Base-by-base conservation (phyloP, 306 rosid species). In the Clitoria ternatea region DNA sequence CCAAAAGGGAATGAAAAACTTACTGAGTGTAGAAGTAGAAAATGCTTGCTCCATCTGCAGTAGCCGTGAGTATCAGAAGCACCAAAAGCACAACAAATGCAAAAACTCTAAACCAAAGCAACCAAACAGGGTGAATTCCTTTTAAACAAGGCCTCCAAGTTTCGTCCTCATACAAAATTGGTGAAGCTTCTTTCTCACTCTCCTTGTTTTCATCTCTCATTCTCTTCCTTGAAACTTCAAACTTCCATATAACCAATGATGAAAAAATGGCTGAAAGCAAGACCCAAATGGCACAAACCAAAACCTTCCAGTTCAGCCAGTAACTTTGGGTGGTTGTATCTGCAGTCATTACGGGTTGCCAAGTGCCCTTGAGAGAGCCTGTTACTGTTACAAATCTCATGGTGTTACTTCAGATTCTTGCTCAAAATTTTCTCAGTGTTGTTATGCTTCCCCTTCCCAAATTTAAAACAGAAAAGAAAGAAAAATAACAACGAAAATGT, bases 71-170 rank as follows among this genome's bases (percentile, higher is more conserved):
- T 32, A 82, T 61, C 79, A 95, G 97, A 40, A 95, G 87, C 32
- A 79, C 85, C 78, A 86, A 36, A 72, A 95, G 99, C 26, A 95
- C 90, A 75, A 78, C 11, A 62, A 95, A 95, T 50, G 97, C 96
- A 71, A 86, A 24, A 36, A 89, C 70, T 86, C 99, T 81, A 66
- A 89, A 95, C 29, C 81, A 91, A 69, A 95, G 79, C 2, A 95
- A 72, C 99, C 97, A 95, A 24, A 86, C 91, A 12, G 99, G 99
- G 72, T 91, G 99, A 44, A 95, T 83, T 48, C 88, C 94, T 72
- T 86, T 91, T 9, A 95, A 74, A 56, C 99, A 91, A 39, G 99
- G 92, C 77, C 82, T 85, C 99, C 97, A 95, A n/a, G 91, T 87
- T 65, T 95, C 97, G 79, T 91, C 97, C 19, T 89, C 97, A 56